Conservation (phyloP, 495 filamentous ascomycete genomes). For the Neurospora tetrasperma region DNA sequence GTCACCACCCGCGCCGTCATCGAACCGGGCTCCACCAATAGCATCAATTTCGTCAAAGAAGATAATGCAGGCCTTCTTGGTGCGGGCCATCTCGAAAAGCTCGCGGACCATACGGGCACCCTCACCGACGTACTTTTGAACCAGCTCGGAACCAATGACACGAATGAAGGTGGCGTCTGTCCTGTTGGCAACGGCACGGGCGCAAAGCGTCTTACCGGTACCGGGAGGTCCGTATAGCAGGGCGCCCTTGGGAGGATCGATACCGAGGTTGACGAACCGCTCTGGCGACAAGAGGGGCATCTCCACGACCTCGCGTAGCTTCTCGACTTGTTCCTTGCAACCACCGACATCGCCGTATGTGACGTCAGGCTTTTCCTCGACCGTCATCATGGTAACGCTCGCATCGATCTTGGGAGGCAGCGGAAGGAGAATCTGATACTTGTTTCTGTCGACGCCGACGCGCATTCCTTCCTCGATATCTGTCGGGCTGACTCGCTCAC, state of each 20-base stretch:
- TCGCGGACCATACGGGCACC: constrained; percentile 97
- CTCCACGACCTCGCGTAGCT: constrained; percentile 95
- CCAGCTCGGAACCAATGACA: constrained; percentile 92
- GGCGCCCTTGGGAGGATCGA: constrained; percentile 96
- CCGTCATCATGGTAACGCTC: constrained; percentile 99
- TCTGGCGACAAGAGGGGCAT: constrained; percentile 95
- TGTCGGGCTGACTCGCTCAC: constrained; percentile 91
- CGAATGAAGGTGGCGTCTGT: constrained; percentile 98
- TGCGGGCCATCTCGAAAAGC: constrained; percentile 98
- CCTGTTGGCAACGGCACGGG: constrained; percentile 90
- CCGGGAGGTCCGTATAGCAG: constrained; percentile 94
- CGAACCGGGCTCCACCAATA: constrained; percentile 94
- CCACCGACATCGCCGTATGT: constrained; percentile 98
- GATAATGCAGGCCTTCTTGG: constrained; percentile 99
- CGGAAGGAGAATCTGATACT: constrained; percentile 95
- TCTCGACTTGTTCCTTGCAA: constrained; percentile 99
- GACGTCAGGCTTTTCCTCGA: constrained; percentile 98
- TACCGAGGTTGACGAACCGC: constrained; percentile 92
- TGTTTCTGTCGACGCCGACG: constrained; percentile 95
- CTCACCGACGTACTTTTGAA: constrained; percentile 98
- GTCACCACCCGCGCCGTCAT: constrained; percentile 94
- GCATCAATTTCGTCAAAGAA: constrained; percentile 99
- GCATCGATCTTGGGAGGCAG: constrained; percentile 99
- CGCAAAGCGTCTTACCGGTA: constrained; percentile 96
- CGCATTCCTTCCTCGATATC: constrained; percentile 99